These are phyloP conservation scores for Eleusine coracana DNA, from an alignment of 176 grass and related monocot genomes.

Conservation along the genomic window DNA sequence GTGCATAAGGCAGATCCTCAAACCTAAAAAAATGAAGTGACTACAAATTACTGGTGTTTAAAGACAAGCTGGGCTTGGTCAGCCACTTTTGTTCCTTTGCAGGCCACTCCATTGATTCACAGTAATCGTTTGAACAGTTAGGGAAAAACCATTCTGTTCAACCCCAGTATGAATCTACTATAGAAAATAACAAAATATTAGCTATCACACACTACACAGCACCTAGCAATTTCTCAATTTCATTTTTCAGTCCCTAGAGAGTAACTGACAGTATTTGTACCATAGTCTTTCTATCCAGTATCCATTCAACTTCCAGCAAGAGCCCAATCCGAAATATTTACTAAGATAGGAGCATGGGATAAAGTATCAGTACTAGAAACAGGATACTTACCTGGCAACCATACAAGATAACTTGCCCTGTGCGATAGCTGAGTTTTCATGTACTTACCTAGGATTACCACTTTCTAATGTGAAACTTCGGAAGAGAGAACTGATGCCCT, in stretches of 20 bases:
- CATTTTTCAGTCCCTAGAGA: not conserved
- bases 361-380: slow-evolving; percentile 5
- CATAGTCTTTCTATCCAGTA: not conserved
- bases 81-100: not conserved
- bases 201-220: too few relatives aligned
- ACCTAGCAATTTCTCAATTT: slow-evolving; percentile 3
- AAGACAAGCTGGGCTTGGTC: not conserved
- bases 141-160: not conserved
- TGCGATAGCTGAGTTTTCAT: too few relatives aligned
- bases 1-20: not conserved
- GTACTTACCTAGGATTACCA: too few relatives aligned
- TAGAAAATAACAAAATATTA: too few relatives aligned
- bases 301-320: not conserved
- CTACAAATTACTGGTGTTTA: not conserved
- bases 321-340: slow-evolving; percentile 1
- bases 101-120: not conserved
- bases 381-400: not conserved
- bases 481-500: too few relatives aligned
- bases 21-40: not conserved
- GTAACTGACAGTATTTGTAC: not conserved
- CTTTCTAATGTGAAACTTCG: too few relatives aligned
- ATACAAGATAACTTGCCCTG: too few relatives aligned
- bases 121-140: not conserved
- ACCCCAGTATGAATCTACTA: not conserved
- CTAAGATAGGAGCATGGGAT: not conserved